A percentile compares a stretch with the other conserved stretches of the same genome.
Conservation (phyloP, 1,284 basidiomycete species). For the Apiotrichum gamsii region DNA sequence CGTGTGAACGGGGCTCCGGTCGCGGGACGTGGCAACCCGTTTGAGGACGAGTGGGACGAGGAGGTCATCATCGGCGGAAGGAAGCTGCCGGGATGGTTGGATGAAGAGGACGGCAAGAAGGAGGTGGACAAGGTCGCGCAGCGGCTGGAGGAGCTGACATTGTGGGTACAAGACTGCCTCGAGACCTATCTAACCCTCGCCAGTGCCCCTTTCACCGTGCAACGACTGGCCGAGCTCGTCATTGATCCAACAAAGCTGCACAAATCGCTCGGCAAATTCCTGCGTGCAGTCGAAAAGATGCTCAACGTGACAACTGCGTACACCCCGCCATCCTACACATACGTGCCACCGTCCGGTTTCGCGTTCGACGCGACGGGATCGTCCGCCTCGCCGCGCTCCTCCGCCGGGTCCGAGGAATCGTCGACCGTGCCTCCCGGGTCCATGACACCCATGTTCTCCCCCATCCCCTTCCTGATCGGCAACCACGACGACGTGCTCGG, state of each 20-base stretch:
- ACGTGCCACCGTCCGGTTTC: slow-evolving; percentile 15
- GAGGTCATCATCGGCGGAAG: slow-evolving; percentile 49
- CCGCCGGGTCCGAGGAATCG: slow-evolving; percentile 5
- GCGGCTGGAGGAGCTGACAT: slow-evolving; percentile 63
- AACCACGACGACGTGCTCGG: slow-evolving; percentile 13
- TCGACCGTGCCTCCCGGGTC: slow-evolving; percentile 39
- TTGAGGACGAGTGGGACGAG: slow-evolving; percentile 43
- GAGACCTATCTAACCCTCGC: slow-evolving; percentile 24
- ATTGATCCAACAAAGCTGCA: slow-evolving; percentile 66
- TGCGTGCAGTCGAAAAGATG: slow-evolving; percentile 79
- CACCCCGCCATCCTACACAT: slow-evolving; percentile 33
- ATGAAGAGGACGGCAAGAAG: slow-evolving; percentile 57
- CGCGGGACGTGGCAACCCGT: slow-evolving; percentile 8
- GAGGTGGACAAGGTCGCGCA: slow-evolving; percentile 58
- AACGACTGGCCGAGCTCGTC: slow-evolving; percentile 82
- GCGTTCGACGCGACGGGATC: neutral
- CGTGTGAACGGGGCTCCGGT: slow-evolving; percentile 9
- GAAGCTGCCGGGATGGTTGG: slow-evolving; percentile 53
- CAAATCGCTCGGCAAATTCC: slow-evolving; percentile 75
- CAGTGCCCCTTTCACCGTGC: slow-evolving; percentile 83
- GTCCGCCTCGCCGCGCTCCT: neutral
- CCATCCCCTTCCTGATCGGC: slow-evolving; percentile 43
- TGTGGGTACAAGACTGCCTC: too few species aligned
- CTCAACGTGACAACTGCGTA: slow-evolving; percentile 71
- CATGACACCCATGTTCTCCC: slow-evolving; percentile 46